Evolutionary conservation across 2,329 filamentous ascomycete genomes (phyloP).

Genomic region (Penicillium sp.): DNA sequence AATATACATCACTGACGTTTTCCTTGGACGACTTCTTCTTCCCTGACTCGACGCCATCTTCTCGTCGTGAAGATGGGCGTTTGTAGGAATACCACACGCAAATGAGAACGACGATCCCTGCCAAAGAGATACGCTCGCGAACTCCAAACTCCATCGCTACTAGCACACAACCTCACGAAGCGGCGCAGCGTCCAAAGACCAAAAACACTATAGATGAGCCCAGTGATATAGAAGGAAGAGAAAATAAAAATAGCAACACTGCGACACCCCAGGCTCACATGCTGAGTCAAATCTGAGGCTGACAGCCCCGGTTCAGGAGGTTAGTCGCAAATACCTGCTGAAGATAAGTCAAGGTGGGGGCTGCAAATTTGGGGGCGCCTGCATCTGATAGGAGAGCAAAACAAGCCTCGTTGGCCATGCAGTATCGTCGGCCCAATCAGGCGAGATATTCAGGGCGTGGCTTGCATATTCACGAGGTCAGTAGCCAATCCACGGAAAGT

Average conservation of each 20-base stretch:
- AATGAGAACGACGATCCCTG: neutral
- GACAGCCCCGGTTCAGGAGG: neutral
- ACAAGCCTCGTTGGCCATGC: neutral
- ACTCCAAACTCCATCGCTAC: neutral
- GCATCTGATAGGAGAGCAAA: neutral
- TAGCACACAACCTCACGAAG: neutral
- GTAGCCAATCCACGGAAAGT: neutral
- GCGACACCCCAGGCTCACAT: neutral
- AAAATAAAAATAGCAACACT: neutral
- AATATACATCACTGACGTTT: neutral
- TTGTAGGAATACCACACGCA: neutral
- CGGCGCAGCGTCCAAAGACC: neutral
- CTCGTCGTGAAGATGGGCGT: neutral
- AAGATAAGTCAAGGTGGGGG: neutral
- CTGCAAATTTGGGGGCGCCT: neutral
- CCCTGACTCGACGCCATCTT: neutral
- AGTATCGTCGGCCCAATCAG: neutral
- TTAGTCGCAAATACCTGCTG: neutral
- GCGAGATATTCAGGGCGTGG: neutral
- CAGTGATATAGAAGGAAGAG: neutral
- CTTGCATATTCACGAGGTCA: slow-evolving; percentile 1
- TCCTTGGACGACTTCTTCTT: neutral
- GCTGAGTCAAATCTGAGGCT: neutral
- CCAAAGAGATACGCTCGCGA: neutral
- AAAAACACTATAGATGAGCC: neutral